Base-by-base conservation (phyloP, 1,284 basidiomycete species). In the Papiliotrema laurentii region DNA sequence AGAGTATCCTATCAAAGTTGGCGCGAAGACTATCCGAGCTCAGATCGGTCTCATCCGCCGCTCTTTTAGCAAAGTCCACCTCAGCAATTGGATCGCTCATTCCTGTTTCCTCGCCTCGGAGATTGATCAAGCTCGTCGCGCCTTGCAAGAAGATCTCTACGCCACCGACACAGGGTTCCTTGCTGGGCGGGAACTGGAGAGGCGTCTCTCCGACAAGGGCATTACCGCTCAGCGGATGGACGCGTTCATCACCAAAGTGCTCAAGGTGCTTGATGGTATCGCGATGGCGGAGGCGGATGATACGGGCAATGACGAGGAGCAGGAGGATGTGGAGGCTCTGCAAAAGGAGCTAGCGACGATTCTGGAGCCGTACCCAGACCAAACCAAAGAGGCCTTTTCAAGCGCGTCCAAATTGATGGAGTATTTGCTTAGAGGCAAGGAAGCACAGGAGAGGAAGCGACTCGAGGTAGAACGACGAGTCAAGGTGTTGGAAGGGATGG, bases 401-500 rank as follows among this genome's bases (percentile, higher is more conserved):
- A 55, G 55, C 11, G 63, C 62, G 0, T 61, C 51, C 16, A 66
- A 36, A 14, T 49, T 72, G 30, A 51, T 67, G 48, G 70, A 72
- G 55, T 69, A 65, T 34, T 55, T 72, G 7, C 37, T 66, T 31
- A 44, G 61, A 21, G 70, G 64, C 2, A 66, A 66, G 49, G 60
- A 65, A 13, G 49, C 57, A 25, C 68, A 70, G 47, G 70, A 69
- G 50, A 67, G 60, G 56, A 67, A 66, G 51, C 56, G 64, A 18
- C 39, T 71, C 10, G 63, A 71, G 14, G 51, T 69, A 6, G 67
- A 71, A 51, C 49, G 70, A 33, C 50, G 68, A 27, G 64, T 68
- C 11, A 67, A 65, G 30, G 70, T 72, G 13, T 45, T 72, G 37
- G 61, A 72, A 46, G 70, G 70, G 18, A 71, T 72, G 67, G 65